Evolutionary conservation across 108 stramenopile species (phyloP).

Genomic region (Pseudonitzschia pungens): DNA sequence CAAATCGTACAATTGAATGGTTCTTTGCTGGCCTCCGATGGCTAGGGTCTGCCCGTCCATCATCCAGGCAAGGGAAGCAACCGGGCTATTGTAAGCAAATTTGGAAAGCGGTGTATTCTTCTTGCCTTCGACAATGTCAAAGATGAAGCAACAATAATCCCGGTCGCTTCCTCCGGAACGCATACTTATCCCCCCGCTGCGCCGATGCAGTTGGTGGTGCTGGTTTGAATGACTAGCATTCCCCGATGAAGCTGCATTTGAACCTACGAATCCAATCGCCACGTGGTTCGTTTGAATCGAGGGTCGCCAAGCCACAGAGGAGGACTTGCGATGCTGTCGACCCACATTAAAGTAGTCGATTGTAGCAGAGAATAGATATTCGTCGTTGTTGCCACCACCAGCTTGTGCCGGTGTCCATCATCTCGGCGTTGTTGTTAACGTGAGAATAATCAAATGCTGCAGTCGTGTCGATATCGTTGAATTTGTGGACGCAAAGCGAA

Average conservation of each 20-base stretch:
- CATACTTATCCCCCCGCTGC: constrained; percentile 25
- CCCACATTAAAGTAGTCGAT: constrained; percentile 66
- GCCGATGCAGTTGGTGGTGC: constrained; percentile 12
- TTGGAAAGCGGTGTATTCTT: constrained; percentile 40
- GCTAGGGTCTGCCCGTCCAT: constrained; percentile 65
- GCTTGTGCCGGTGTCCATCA: not conserved
- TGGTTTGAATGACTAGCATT: not conserved
- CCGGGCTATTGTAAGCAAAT: constrained; percentile 61
- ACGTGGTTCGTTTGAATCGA: constrained; percentile 47
- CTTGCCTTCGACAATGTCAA: constrained; percentile 43
- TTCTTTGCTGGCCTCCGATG: constrained; percentile 56
- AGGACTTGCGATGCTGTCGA: constrained; percentile 66
- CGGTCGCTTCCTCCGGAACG: constrained; percentile 46
- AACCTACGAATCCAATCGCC: constrained; percentile 60
- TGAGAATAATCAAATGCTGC: not conserved
- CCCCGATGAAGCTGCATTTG: not conserved
- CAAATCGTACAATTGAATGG: constrained; percentile 67
- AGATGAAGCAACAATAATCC: constrained; percentile 77
- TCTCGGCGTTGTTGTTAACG: not conserved
- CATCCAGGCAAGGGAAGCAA: constrained; percentile 71
- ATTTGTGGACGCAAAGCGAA: constrained; percentile 65
- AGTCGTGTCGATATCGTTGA: constrained; percentile 13
- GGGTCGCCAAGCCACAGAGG: constrained; percentile 69
- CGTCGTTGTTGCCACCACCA: constrained; percentile 14
- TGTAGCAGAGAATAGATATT: constrained; percentile 26